Base-by-base conservation (phyloP, 2,329 filamentous ascomycete species). In the Alternaria tenuissima region DNA sequence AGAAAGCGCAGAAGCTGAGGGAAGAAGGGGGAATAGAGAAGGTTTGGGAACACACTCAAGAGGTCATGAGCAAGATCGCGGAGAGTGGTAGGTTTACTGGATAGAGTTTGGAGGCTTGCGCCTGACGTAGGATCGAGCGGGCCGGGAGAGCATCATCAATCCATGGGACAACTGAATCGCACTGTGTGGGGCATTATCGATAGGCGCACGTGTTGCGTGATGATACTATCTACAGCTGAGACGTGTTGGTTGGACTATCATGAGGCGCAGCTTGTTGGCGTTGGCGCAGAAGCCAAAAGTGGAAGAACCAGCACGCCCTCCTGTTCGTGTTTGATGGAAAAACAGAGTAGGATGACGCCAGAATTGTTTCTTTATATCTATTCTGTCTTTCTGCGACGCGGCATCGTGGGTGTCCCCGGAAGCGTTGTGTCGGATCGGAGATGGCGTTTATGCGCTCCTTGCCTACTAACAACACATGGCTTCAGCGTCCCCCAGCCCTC, bases 41-140 rank as follows among this genome's bases (percentile, higher is more conserved):
- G 67, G 66, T 77, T n/a, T 76, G 69, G 73, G 46, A 55, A 20
- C 75, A 77, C 63, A 75, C 72, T 1, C 62, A 72, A 48, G 72
- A 77, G 20, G 74, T 77, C 3, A 76, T 74, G 52, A 61, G 47
- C 58, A 73, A 70, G 59, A 67, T 77, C 20, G 71, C 42, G 16
- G 44, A 59, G 42, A 26, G 30, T 28, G 41, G 49, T 28, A 58
- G 24, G 26, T 54, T 46, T 57, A 24, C 20, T 49, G 32, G 46
- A 38, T 49, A 49, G 32, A 18, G 47, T 26, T 52, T 43, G 22
- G 32, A 32, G 16, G 34, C 9, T 24, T 44, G 30, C 14, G 32
- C n/a, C 22, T 52, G 30, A 36, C 46, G 20, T 49, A 38, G 32
- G 46, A 49, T 49, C 20, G 46, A 26, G 46, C 46, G 46, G 46